Evolutionary conservation across 345 rosid species (phyloP), one percentile per base, ranked within the genome.

Genomic region (Murraya koenigii): DNA sequence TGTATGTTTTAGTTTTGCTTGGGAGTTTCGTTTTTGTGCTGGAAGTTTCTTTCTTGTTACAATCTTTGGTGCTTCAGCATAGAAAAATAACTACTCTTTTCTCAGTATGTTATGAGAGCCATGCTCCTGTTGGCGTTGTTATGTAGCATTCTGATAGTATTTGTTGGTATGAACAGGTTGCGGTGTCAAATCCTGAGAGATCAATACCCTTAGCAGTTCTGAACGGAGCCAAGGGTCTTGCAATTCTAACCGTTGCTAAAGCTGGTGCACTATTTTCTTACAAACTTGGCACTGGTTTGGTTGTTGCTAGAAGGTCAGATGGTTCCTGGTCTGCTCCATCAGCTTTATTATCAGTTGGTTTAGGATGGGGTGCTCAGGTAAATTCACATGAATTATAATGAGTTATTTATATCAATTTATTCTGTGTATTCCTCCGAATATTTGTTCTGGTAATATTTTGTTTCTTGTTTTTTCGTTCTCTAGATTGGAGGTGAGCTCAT

Each of bases 341-440:
- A 47, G 97, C 98, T 7, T 82, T 94, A 78, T 74, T 86, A 23
- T 96, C 97, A 5, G 87, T 74, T 72, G 99, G 99, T 73, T 79
- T 96, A 69, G 98, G 98, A 71, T 96, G 99, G 99, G 99, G 99
- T 81, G 97, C 99, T 79, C 99, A 94, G 98, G 99, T 94, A 79
- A 82, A 65, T 44, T 1, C 49, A 44, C 36, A 10, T 28, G 28
- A 3, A 17, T 65, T 61, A 8, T 44, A 44, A 33, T 66, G 7
- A 14, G 20, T 52, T 20, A 26, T 13, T 62, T 7, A 33, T 32
- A 54, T 66, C 33, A 35, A 33, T 54, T 23, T 7, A 54, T 66
- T 66, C 15, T 36, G 30, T 77, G 11, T 78, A 61, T 74, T 44
- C 70, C 23, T 56, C 13, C 62, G 25, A 64, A 23, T 54, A 20